phyloP scores from a whole-genome alignment of 2,329 filamentous ascomycete species.

The Fusarium nematophilum region DNA sequence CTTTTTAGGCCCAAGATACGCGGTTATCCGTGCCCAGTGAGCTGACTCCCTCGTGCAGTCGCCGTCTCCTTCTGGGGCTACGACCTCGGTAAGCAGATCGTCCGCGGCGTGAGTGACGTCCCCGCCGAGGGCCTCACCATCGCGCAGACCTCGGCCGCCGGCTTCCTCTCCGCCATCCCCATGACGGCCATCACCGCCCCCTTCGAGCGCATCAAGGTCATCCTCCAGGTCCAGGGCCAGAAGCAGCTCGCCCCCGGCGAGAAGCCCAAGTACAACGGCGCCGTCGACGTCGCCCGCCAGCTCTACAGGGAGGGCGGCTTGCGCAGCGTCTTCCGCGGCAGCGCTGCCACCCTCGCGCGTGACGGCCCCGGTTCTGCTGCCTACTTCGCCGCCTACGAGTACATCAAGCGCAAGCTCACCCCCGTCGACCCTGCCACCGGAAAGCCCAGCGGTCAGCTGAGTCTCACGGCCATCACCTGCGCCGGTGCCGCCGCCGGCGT shows the following conservation, averaged over 20 bases:
- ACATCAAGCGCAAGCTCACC: constrained; percentile 88
- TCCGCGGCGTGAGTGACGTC: constrained; percentile 74
- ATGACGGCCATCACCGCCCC: constrained; percentile 99
- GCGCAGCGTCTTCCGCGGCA: constrained; percentile 91
- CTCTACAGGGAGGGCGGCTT: constrained; percentile 92
- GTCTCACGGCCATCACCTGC: constrained; percentile 82
- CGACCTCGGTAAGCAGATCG: constrained; percentile 92
- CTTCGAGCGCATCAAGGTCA: constrained; percentile 98
- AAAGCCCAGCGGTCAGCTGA: constrained; percentile 80
- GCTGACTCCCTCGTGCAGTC: constrained; percentile 56
- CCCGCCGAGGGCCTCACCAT: constrained; percentile 80
- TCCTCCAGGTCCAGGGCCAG: constrained; percentile 96
- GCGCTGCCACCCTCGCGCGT: constrained; percentile 88
- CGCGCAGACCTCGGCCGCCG: constrained; percentile 88
- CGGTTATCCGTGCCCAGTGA: neutral
- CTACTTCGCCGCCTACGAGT: constrained; percentile 98
- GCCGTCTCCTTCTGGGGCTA: constrained; percentile 86
- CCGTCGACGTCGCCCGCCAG: constrained; percentile 89
- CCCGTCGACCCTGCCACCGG: constrained; percentile 81
- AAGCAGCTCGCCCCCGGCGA: constrained; percentile 88
- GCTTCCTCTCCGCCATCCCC: constrained; percentile 97
- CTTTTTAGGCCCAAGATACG: neutral
- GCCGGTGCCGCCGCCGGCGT: constrained; percentile 93
- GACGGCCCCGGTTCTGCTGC: constrained; percentile 94
- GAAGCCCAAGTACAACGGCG: constrained; percentile 91